Percentiles rank a stretch among this genome's conserved stretches.
These are phyloP conservation scores for Penicillium sp. DNA, from an alignment of 2,329 filamentous ascomycete genomes.

Conservation along the genomic window DNA sequence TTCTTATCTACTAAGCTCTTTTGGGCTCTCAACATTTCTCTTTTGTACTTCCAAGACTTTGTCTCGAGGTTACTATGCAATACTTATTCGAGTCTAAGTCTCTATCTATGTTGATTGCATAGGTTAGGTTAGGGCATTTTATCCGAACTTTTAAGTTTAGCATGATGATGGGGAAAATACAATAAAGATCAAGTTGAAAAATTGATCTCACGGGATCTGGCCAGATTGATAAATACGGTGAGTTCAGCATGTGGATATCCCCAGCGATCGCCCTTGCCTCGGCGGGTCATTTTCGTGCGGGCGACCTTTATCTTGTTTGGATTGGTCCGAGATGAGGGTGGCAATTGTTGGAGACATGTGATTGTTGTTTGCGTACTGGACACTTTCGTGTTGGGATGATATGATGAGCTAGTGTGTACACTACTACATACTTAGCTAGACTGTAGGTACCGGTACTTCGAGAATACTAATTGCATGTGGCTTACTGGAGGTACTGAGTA, in stretches of 20 bases:
- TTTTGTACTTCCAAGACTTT: background rate
- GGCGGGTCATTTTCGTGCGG: slow-evolving; percentile 22
- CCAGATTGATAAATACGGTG: slow-evolving; percentile 2
- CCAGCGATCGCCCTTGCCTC: slow-evolving; percentile 16
- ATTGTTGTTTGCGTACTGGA: background rate
- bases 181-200: no score
- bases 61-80: no score
- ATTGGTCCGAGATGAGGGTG: slow-evolving; percentile 10
- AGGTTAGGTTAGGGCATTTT: no score
- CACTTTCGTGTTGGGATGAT: no score
- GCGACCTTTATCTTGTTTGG: background rate
- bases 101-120: background rate
- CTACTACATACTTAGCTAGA: no score
- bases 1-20: slow-evolving; percentile 4
- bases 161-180: no score
- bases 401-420: background rate
- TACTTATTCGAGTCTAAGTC: background rate
- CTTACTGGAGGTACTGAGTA: background rate
- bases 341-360: slow-evolving; percentile 16
- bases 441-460: background rate
- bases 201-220: no score
- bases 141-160: no score
- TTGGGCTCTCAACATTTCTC: slow-evolving; percentile 16
- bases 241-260: slow-evolving; percentile 6
- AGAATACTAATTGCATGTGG: background rate